These are phyloP conservation scores for Sugiyamaella paludigena DNA, from an alignment of 1,139 yeast species.

Conservation along the genomic window DNA sequence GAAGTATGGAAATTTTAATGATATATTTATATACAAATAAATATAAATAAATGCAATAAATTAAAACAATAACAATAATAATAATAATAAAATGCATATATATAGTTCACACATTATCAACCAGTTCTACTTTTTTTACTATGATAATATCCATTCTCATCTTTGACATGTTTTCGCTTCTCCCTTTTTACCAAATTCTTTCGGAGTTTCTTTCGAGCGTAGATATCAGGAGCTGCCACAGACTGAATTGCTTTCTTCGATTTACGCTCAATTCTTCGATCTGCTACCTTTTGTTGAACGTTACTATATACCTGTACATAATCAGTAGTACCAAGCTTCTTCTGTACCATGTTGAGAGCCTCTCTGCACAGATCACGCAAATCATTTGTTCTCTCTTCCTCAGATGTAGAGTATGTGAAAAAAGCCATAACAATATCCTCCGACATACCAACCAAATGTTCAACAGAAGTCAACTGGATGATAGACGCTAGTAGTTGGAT, in stretches of 20 bases:
- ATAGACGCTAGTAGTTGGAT: slow-evolving; percentile 40
- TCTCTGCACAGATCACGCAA: slow-evolving; percentile 61
- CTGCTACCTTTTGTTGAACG: slow-evolving; percentile 58
- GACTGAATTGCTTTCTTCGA: slow-evolving; percentile 75
- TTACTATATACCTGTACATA: slow-evolving; percentile 63
- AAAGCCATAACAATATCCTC: slow-evolving; percentile 53
- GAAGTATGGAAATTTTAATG: not conserved
- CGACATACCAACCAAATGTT: slow-evolving; percentile 23
- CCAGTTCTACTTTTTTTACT: slow-evolving; percentile 46
- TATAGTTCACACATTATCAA: slow-evolving; percentile 5
- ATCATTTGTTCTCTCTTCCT: slow-evolving; percentile 47
- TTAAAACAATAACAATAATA: slow-evolving; percentile 4
- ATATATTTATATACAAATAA: too few relatives aligned
- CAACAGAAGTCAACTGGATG: slow-evolving; percentile 27
- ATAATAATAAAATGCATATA: not conserved
- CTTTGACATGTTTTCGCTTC: slow-evolving; percentile 64
- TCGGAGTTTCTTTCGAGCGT: slow-evolving; percentile 72
- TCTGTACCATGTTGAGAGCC: slow-evolving; percentile 65
- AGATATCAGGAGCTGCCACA: slow-evolving; percentile 73
- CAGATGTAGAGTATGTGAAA: slow-evolving; percentile 50
- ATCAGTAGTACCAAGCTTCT: slow-evolving; percentile 68
- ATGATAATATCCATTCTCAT: slow-evolving; percentile 73
- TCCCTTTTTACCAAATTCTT: slow-evolving; percentile 75
- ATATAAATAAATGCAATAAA: not conserved
- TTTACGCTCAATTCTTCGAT: slow-evolving; percentile 71